Conservation (phyloP, 2,329 filamentous ascomycete genomes). For the Cadophora sp. region DNA sequence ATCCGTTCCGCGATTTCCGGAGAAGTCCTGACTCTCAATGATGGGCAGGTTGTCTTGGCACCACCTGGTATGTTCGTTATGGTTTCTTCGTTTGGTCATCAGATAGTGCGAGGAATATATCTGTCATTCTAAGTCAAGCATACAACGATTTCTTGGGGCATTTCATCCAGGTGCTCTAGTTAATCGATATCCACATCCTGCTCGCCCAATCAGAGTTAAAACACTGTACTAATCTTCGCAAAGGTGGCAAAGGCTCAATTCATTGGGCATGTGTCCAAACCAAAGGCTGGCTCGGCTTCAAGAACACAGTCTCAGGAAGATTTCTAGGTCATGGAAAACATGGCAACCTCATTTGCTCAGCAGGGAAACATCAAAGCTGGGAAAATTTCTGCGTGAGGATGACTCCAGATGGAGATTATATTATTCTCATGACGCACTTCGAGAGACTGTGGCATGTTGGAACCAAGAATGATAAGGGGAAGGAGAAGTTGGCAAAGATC, state of each 20-base stretch:
- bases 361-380: conserved; percentile 28
- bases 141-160: too few species aligned
- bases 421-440: conserved; percentile 36
- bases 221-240: not conserved
- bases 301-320: conserved; percentile 26
- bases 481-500: conserved; percentile 32
- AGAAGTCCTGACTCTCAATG: conserved; percentile 30
- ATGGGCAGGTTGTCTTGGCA: conserved; percentile 28
- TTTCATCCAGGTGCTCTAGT: too few species aligned
- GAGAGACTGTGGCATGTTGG: conserved; percentile 36
- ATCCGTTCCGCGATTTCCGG: conserved; percentile 33
- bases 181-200: too few species aligned
- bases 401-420: conserved; percentile 33
- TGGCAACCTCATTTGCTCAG: conserved; percentile 28
- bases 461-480: conserved; percentile 20
- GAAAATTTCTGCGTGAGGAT: conserved; percentile 35
- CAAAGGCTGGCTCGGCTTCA: conserved; percentile 37
- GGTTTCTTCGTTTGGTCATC: not conserved
- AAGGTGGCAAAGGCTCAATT: conserved; percentile 29
- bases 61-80: conserved; percentile 15
- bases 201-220: too few species aligned
- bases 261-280: conserved; percentile 35
- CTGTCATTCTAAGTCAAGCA: not conserved
- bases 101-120: not conserved
- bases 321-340: conserved; percentile 31